phyloP scores from a whole-genome alignment of 140 eudicot genomes.

The Senecio squalidus region DNA sequence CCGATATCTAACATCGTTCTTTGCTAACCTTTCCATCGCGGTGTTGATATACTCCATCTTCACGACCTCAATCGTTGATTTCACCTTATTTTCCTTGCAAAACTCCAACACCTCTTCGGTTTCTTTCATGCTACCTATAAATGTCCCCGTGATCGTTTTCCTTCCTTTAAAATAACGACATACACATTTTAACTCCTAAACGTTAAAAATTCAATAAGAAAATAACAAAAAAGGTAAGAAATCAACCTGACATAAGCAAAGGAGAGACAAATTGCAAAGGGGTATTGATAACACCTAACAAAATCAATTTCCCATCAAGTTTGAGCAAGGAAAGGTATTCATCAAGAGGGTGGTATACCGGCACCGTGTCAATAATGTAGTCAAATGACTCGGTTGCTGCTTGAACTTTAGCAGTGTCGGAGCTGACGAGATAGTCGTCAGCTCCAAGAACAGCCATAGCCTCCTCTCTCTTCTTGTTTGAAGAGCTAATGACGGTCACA shows the following conservation, averaged over 20 bases:
- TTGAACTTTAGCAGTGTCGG: conserved; percentile 55
- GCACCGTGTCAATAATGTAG: conserved; percentile 78
- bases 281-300: conserved; percentile 69
- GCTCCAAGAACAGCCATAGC: conserved; percentile 87
- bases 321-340: conserved; percentile 76
- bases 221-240: not conserved
- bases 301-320: conserved; percentile 77
- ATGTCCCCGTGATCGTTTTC: conserved; percentile 21
- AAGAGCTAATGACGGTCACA: conserved; percentile 81
- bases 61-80: conserved; percentile 17
- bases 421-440: conserved; percentile 81
- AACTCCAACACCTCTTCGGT: conserved; percentile 21
- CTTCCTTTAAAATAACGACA: conserved; percentile 3
- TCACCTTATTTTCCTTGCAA: conserved; percentile 21
- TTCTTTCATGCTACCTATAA: conserved; percentile 25
- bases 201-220: not conserved
- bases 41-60: conserved; percentile 25
- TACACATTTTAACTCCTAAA: not conserved
- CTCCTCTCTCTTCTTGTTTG: conserved; percentile 72
- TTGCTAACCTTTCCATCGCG: conserved; percentile 22
- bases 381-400: conserved; percentile 66
- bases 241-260: conserved; percentile 76
- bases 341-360: conserved; percentile 74
- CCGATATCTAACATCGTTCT: conserved; percentile 23
- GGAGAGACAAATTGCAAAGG: conserved; percentile 75